phyloP scores from a whole-genome alignment of 202 grass and related monocot genomes.

The Panicum virgatum region DNA sequence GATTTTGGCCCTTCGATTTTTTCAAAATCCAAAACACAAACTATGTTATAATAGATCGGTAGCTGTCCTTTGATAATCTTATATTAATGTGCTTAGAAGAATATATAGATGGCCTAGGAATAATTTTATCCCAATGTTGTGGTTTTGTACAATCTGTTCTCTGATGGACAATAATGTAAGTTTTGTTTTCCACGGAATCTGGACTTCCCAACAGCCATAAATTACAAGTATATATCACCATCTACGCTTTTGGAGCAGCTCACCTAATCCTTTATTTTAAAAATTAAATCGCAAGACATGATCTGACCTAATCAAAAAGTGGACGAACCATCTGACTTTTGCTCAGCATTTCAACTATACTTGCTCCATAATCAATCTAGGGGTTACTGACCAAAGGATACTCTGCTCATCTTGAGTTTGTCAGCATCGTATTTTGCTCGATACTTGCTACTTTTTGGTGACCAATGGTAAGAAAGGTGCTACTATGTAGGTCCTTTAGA shows the following conservation, averaged over 20 bases:
- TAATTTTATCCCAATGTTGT: neutral
- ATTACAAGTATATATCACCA: neutral
- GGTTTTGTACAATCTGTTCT: neutral
- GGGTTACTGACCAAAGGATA: neutral
- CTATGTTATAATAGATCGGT: neutral
- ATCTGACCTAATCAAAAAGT: conserved; percentile 6
- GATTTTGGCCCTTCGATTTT: neutral
- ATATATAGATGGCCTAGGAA: neutral
- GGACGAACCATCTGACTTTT: neutral
- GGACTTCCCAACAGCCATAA: too few species aligned
- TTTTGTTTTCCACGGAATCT: neutral
- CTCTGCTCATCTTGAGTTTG: neutral
- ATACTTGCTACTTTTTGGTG: neutral
- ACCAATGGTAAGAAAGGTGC: neutral
- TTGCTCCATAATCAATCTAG: neutral
- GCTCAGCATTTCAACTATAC: neutral
- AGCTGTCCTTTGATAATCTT: neutral
- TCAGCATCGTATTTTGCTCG: neutral
- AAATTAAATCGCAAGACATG: neutral
- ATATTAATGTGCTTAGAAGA: neutral
- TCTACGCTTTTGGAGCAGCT: conserved; percentile 13
- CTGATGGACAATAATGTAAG: neutral
- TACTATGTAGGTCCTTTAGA: neutral
- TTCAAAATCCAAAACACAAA: neutral
- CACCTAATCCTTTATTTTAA: neutral